Conservation (phyloP, 441 rosid species). For the Pelargonium myrrhifolium region DNA sequence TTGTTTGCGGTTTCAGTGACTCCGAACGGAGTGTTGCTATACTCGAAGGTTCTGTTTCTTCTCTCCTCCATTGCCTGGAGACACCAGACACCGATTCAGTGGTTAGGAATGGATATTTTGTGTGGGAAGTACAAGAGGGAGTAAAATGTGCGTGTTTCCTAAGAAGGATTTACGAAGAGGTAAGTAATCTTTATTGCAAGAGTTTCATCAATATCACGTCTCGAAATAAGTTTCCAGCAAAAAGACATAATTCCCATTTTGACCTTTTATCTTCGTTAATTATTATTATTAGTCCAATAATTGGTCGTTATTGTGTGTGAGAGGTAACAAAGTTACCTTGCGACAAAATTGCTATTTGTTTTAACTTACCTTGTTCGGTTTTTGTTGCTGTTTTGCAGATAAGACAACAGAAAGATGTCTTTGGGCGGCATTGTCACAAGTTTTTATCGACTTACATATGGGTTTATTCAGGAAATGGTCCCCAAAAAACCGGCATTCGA, state of each 20-base stretch:
- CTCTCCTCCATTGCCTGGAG: conserved; percentile 74
- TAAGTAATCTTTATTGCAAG: conserved; percentile 18
- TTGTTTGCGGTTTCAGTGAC: conserved; percentile 41
- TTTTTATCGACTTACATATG: conserved; percentile 68
- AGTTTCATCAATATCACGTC: background rate
- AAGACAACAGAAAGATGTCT: conserved; percentile 71
- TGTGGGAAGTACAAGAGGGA: conserved; percentile 55
- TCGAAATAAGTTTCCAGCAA: background rate
- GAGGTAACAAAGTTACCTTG: too few relatives aligned
- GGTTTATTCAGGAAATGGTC: conserved; percentile 71
- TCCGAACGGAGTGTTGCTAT: conserved; percentile 56
- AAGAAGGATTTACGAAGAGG: conserved; percentile 98
- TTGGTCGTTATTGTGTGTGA: too few relatives aligned
- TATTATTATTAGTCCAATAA: too few relatives aligned
- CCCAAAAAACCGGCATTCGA: conserved; percentile 58
- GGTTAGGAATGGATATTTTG: conserved; percentile 33
- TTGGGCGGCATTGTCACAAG: conserved; percentile 66
- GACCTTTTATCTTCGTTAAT: background rate
- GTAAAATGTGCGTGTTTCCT: conserved; percentile 67
- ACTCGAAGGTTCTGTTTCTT: conserved; percentile 62
- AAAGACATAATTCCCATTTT: background rate
- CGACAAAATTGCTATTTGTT: too few relatives aligned
- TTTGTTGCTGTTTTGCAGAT: conserved; percentile 43
- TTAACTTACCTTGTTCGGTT: conserved; percentile 11
- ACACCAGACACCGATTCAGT: conserved; percentile 31